Conservation (phyloP, 306 rosid species). For the Acacia crassicarpa region DNA sequence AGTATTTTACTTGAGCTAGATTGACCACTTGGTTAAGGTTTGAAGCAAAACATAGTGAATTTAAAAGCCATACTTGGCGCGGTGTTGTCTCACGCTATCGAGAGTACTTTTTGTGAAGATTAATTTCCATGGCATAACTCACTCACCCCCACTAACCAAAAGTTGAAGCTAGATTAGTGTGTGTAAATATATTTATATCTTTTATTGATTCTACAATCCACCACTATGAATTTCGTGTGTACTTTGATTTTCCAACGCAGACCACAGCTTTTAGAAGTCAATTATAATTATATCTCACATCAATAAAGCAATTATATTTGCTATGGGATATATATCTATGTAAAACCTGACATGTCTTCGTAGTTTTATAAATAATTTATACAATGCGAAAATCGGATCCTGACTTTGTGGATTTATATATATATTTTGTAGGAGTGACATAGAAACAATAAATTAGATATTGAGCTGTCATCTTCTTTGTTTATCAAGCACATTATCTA, state of each 20-base stretch:
- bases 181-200: accelerated
- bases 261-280: neutral
- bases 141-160: neutral
- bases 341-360: too few species aligned
- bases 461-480: too few species aligned
- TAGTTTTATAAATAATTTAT: too few species aligned
- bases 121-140: neutral
- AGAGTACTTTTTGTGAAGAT: too few species aligned
- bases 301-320: neutral
- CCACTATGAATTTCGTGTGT: neutral
- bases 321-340: neutral
- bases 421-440: too few species aligned
- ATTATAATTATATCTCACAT: neutral
- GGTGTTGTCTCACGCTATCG: too few species aligned
- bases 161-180: neutral
- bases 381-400: too few species aligned
- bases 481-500: too few species aligned
- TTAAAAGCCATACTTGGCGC: neutral
- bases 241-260: neutral
- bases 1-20: neutral
- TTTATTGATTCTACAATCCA: neutral
- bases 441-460: too few species aligned
- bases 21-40: neutral
- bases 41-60: neutral
- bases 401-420: too few species aligned